Conservation (phyloP, 768 basidiomycete genomes). For the Boletellus ananiceps region DNA sequence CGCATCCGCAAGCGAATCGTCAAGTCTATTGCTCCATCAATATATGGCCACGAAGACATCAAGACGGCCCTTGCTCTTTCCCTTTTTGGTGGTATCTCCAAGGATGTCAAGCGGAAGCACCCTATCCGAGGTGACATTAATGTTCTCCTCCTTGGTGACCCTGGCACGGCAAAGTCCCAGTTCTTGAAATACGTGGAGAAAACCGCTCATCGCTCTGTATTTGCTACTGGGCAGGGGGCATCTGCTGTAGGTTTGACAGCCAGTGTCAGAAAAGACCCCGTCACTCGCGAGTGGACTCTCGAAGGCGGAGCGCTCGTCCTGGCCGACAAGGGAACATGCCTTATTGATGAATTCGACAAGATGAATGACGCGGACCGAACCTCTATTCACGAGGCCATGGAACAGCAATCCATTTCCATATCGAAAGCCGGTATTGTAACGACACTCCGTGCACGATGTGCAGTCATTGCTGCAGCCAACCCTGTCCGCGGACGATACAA, state of each 20-base stretch:
- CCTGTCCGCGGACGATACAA: slow-evolving; percentile 97
- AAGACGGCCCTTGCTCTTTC: slow-evolving; percentile 96
- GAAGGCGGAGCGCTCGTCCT: slow-evolving; percentile 98
- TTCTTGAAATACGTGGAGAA: slow-evolving; percentile 99
- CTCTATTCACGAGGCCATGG: slow-evolving; percentile 99
- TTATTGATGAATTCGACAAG: slow-evolving; percentile 99
- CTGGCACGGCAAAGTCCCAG: slow-evolving; percentile 98
- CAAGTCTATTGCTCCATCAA: slow-evolving; percentile 98
- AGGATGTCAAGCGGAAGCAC: slow-evolving; percentile 96
- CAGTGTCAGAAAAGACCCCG: slow-evolving; percentile 96
- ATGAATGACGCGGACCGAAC: slow-evolving; percentile 99
- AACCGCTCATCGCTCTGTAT: slow-evolving; percentile 95
- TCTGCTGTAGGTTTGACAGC: slow-evolving; percentile 98
- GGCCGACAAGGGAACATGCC: slow-evolving; percentile 94
- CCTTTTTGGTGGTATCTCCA: slow-evolving; percentile 89
- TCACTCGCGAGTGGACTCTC: slow-evolving; percentile 97
- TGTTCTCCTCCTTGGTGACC: slow-evolving; percentile 91
- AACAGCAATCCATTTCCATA: slow-evolving; percentile 98
- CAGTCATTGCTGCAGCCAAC: slow-evolving; percentile 97
- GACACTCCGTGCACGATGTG: slow-evolving; percentile 95
- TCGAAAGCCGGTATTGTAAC: slow-evolving; percentile 99
- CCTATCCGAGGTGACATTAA: slow-evolving; percentile 98
- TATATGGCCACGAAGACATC: slow-evolving; percentile 99
- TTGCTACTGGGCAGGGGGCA: slow-evolving; percentile 97
- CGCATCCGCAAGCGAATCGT: slow-evolving; percentile 96